These are phyloP conservation scores for Backusella parvicylindrica DNA, from an alignment of 192 early-diverging fungal species.

Conservation along the genomic window DNA sequence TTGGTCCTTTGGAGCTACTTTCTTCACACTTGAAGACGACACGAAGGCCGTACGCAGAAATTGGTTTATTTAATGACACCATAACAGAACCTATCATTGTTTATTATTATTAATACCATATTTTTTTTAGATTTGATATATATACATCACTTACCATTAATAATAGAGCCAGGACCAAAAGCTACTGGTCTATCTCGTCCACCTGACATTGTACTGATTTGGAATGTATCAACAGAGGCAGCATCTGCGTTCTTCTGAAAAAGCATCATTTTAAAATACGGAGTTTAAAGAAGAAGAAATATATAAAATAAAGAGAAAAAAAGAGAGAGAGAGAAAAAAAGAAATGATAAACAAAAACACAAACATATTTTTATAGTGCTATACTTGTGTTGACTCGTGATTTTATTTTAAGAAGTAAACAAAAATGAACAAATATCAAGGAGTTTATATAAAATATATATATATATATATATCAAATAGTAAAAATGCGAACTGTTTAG, in stretches of 20 bases:
- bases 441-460: too few species aligned
- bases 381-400: not conserved
- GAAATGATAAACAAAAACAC: not conserved
- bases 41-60: conserved; percentile 13
- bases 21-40: conserved; percentile 25
- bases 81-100: conserved; percentile 16
- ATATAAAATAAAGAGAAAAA: not conserved
- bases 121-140: not conserved
- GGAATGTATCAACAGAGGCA: conserved; percentile 1
- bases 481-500: too few species aligned
- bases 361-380: not conserved
- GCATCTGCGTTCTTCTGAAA: conserved; percentile 4
- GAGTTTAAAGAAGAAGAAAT: not conserved
- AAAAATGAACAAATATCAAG: too few species aligned
- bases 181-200: conserved; percentile 17
- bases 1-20: not conserved
- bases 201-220: conserved; percentile 2
- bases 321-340: not conserved
- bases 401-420: not conserved
- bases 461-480: too few species aligned
- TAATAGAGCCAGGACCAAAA: conserved; percentile 26
- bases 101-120: not conserved
- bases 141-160: conserved; percentile 17
- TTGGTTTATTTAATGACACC: conserved; percentile 18
- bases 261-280: conserved; percentile 3